A percentile compares a stretch with the other conserved stretches of the same genome.
phyloP scores from a whole-genome alignment of 352 stramenopile species.

The Pythium biforme region DNA sequence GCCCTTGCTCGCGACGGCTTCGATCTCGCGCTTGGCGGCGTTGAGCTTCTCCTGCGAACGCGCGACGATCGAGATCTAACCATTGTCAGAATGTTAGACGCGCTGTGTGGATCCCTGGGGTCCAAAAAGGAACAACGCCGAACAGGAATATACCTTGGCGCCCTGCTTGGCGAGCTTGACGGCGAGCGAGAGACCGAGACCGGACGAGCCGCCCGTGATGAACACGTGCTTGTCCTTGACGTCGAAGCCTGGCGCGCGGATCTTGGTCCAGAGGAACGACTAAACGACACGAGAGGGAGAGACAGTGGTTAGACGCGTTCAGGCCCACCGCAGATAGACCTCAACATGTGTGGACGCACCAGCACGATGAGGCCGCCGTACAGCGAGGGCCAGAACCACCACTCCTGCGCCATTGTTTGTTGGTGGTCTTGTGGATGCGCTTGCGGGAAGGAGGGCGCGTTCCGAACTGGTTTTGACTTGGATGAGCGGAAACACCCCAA shows the following conservation, averaged over 20 bases:
- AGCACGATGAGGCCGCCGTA: slow-evolving; percentile 49
- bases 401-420: slow-evolving; percentile 15
- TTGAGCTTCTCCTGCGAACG: slow-evolving; percentile 60
- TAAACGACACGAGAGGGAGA: slow-evolving; percentile 17
- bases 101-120: not conserved
- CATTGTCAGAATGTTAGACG: not conserved
- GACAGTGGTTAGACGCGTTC: not conserved
- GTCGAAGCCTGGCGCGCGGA: slow-evolving; percentile 61
- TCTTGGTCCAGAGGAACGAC: slow-evolving; percentile 65
- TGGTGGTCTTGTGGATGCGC: not conserved
- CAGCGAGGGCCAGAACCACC: slow-evolving; percentile 26
- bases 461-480: not conserved
- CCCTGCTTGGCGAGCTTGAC: slow-evolving; percentile 66
- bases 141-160: slow-evolving; percentile 41
- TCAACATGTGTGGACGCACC: slow-evolving; percentile 28
- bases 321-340: not conserved
- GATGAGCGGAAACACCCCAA: no score
- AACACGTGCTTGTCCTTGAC: slow-evolving; percentile 83
- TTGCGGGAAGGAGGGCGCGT: not conserved
- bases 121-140: not conserved
- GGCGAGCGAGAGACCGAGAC: slow-evolving; percentile 63
- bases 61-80: slow-evolving; percentile 56
- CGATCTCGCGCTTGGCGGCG: slow-evolving; percentile 59
- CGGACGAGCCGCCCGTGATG: slow-evolving; percentile 67
- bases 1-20: slow-evolving; percentile 26